Base-by-base conservation (phyloP, 371 early-diverging fungal species). In the Rhizopus stolonifer region DNA sequence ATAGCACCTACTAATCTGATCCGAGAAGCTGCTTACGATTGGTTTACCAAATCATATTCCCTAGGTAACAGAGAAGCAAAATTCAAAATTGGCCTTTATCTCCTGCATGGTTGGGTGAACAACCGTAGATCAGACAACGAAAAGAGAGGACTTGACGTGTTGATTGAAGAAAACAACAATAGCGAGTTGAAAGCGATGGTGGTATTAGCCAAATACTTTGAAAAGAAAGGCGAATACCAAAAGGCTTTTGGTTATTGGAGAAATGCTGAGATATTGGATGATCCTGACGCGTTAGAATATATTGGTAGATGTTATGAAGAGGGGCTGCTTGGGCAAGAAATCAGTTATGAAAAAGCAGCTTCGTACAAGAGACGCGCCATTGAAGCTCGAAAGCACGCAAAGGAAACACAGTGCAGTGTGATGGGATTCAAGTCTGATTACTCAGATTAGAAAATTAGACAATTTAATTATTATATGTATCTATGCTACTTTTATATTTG, bases 351-450 rank as follows among this genome's bases (percentile, higher is more conserved):
- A 32, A 22, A 49, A 22, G 21, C 58, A 1, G 8, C 5, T 11
- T 19, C 17, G 1, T 57, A 49, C 17, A 52, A 25, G 18, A 4
- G 46, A 22, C 45, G 31, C 26, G 63, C 63, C 23, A 23, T 31
- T 10, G 58, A 53, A 25, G 57, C 58, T 40, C 63, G 63, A 52
- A 61, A 56, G 26, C 44, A 57, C 25, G 58, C 50, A 14, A 14
- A 49, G 18, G 63, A 62, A 17, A 57, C 50, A 39, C 63, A 62
- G 19, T 52, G 54, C 11, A 62, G 63, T 49, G 44, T 22, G 5
- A 39, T 49, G 40, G 63, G 63, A 8, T 62, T 62, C 42, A 57
- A 57, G 13, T 62, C 63, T 32, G 63, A 57, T 21, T 49, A 38
- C 23, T 62, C 62, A 38, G 60, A 60, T 36, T 53, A 59, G 40